A percentile compares a stretch with the other conserved stretches of the same genome.
These are phyloP conservation scores for Aspergillus sparsus DNA, from an alignment of 495 filamentous ascomycete genomes.

Conservation along the genomic window DNA sequence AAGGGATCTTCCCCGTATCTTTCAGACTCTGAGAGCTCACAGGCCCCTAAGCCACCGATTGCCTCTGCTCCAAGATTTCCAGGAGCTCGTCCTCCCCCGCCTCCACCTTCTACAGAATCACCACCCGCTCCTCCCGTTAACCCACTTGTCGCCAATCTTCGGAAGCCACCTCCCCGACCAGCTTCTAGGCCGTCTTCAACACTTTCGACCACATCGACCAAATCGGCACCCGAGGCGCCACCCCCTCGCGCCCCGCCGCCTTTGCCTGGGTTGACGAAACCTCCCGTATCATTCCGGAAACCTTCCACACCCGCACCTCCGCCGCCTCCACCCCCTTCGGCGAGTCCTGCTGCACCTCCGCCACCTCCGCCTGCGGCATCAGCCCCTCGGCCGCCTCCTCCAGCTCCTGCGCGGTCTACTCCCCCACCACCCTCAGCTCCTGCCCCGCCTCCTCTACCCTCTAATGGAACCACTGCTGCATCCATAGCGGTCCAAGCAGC, in stretches of 20 bases:
- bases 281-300: constrained; percentile 45
- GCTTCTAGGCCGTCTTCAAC: constrained; percentile 55
- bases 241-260: constrained; percentile 69
- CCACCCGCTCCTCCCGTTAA: constrained; percentile 54
- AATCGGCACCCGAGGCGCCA: constrained; percentile 49
- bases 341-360: constrained; percentile 45
- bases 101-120: constrained; percentile 56
- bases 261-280: constrained; percentile 55
- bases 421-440: constrained; percentile 48
- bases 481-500: constrained; percentile 52
- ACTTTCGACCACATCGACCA: constrained; percentile 49
- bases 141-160: constrained; percentile 59
- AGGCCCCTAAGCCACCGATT: constrained; percentile 58
- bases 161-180: constrained; percentile 57
- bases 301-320: constrained; percentile 46
- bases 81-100: constrained; percentile 46
- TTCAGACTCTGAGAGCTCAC: constrained; percentile 73
- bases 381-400: constrained; percentile 40
- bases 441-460: constrained; percentile 44
- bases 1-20: constrained; percentile 69
- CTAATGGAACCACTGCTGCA: constrained; percentile 33
- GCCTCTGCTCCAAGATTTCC: constrained; percentile 66
- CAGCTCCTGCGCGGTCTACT: constrained; percentile 40
- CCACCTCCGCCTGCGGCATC: constrained; percentile 51
- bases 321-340: constrained; percentile 44